A percentile compares a stretch with the other conserved stretches of the same genome.
phyloP scores from a whole-genome alignment of 2,329 filamentous ascomycete species.

The Colletotrichum sp. region DNA sequence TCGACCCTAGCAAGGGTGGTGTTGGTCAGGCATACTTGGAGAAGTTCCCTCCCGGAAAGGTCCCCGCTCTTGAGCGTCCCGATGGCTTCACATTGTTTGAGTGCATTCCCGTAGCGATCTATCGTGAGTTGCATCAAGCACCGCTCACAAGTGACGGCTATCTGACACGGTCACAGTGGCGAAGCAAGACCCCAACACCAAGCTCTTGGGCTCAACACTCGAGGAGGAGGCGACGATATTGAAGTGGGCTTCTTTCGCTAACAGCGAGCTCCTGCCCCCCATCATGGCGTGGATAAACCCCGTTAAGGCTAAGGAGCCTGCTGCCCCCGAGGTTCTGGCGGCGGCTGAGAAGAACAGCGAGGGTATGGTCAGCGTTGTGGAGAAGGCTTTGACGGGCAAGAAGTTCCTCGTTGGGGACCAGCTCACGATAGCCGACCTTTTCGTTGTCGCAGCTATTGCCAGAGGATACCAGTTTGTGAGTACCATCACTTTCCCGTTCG shows the following conservation, averaged over 20 bases:
- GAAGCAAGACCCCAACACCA: slow-evolving; percentile 9
- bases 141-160: not conserved
- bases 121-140: not conserved
- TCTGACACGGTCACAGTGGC: not conserved
- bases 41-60: slow-evolving; percentile 6
- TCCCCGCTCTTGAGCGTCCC: not conserved
- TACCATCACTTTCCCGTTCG: not conserved
- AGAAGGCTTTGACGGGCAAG: slow-evolving; percentile 11
- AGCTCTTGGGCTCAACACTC: slow-evolving; percentile 2
- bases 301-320: not conserved
- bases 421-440: slow-evolving; percentile 6
- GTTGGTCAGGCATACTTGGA: slow-evolving; percentile 1
- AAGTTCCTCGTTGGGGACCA: slow-evolving; percentile 7
- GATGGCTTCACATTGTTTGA: not conserved
- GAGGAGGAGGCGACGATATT: slow-evolving; percentile 6
- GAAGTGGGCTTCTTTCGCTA: slow-evolving; percentile 10
- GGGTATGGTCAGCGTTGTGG: slow-evolving; percentile 9
- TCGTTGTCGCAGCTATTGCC: not conserved
- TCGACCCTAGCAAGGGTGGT: slow-evolving; percentile 9
- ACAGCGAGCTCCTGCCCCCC: slow-evolving; percentile 8
- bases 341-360: slow-evolving; percentile 9
- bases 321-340: not conserved
- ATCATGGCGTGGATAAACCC: slow-evolving; percentile 15
- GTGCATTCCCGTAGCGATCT: slow-evolving; percentile 4
- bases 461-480: slow-evolving; percentile 10